A percentile compares a stretch with the other conserved stretches of the same genome.
phyloP scores from a whole-genome alignment of 2,329 filamentous ascomycete genomes.

The Aspergillus latus region DNA sequence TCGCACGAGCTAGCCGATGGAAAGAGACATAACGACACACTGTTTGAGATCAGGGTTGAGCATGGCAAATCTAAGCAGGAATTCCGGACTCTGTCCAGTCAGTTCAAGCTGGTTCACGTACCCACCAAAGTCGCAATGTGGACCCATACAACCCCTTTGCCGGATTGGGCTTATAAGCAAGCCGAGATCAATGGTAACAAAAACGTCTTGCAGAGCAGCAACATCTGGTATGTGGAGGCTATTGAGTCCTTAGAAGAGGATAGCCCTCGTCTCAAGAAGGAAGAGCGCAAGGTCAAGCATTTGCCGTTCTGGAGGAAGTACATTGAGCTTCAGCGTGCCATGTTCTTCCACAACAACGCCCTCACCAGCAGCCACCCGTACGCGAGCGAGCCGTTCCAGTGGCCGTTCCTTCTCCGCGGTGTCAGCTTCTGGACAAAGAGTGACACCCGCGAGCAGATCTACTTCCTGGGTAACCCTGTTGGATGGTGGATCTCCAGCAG shows the following conservation, averaged over 20 bases:
- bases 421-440: conserved; percentile 99
- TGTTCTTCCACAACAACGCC: conserved; percentile 99
- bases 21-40: conserved; percentile 77
- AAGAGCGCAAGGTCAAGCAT: conserved; percentile 74
- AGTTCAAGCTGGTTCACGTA: conserved; percentile 94
- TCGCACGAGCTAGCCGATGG: conserved; percentile 69
- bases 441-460: conserved; percentile 93
- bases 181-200: conserved; percentile 99
- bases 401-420: conserved; percentile 95
- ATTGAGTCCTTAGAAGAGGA: conserved; percentile 75
- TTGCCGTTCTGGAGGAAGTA: conserved; percentile 92
- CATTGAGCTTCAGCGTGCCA: conserved; percentile 92
- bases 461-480: conserved; percentile 94
- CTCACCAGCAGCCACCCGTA: conserved; percentile 97
- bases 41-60: conserved; percentile 92
- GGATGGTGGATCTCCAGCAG: conserved; percentile 97
- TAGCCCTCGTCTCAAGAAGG: conserved; percentile 70
- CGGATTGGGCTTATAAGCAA: conserved; percentile 95
- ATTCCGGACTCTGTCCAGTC: conserved; percentile 85
- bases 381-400: conserved; percentile 89
- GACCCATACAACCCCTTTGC: conserved; percentile 93
- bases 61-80: conserved; percentile 76
- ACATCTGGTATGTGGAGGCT: conserved; percentile 92
- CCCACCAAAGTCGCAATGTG: conserved; percentile 98
- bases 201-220: conserved; percentile 83